Conservation (phyloP, 2,329 filamentous ascomycete genomes). For the Pestalotiopsis sp. region DNA sequence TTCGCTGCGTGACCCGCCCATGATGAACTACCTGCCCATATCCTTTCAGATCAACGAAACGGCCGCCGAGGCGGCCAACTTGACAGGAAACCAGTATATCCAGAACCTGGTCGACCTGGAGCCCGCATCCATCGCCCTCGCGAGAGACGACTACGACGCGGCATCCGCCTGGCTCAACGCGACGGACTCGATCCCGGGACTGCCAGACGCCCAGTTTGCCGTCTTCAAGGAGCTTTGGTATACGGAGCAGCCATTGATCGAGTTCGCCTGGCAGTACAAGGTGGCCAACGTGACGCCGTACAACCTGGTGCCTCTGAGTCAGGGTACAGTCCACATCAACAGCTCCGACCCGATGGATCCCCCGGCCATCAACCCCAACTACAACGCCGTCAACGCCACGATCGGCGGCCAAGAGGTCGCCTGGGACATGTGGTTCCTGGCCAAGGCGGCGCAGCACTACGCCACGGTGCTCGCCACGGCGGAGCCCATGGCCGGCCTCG, state of each 20-base stretch:
- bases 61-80: background rate
- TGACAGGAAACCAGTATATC: slow-evolving; percentile 13
- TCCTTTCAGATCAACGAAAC: slow-evolving; percentile 10
- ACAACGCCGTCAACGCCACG: slow-evolving; percentile 14
- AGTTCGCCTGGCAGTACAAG: slow-evolving; percentile 15
- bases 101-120: background rate
- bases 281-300: slow-evolving; percentile 15
- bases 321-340: slow-evolving; percentile 16
- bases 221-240: slow-evolving; percentile 17
- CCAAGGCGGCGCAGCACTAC: slow-evolving; percentile 14
- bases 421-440: slow-evolving; percentile 18
- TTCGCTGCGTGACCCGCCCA: slow-evolving; percentile 11
- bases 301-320: slow-evolving; percentile 14
- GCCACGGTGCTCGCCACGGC: slow-evolving; percentile 13
- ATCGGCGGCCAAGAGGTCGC: slow-evolving; percentile 14
- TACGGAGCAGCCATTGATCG: slow-evolving; percentile 12
- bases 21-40: slow-evolving; percentile 18
- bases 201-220: background rate
- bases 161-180: slow-evolving; percentile 14
- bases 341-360: slow-evolving; percentile 12
- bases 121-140: background rate
- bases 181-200: slow-evolving; percentile 10
- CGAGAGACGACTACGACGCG: slow-evolving; percentile 9
- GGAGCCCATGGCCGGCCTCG: slow-evolving; percentile 12
- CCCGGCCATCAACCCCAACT: slow-evolving; percentile 15